Conservation (phyloP, 1,139 yeast genomes). For the Komagataea norvegica region DNA sequence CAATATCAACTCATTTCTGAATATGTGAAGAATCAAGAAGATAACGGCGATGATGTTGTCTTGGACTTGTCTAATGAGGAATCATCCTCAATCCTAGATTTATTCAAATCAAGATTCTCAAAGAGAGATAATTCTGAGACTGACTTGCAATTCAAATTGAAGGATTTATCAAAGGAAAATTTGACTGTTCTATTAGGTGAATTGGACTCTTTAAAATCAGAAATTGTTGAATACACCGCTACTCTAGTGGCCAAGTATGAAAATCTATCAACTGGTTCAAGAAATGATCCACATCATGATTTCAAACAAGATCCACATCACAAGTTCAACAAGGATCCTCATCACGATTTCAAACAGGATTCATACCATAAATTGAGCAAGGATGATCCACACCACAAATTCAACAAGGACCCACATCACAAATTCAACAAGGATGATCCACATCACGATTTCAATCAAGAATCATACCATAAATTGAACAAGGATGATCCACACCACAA, state of each 20-base stretch:
- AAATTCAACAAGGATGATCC: neutral
- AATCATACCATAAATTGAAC: neutral
- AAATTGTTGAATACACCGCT: slow-evolving; percentile 10
- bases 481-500: slow-evolving; percentile 3
- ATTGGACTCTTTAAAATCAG: slow-evolving; percentile 5
- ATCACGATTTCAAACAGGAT: neutral
- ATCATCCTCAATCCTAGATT: slow-evolving; percentile 8
- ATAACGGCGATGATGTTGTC: slow-evolving; percentile 5
- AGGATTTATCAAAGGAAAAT: slow-evolving; percentile 16
- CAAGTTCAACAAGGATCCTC: neutral
- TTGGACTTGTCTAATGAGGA: slow-evolving; percentile 11
- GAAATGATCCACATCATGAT: neutral
- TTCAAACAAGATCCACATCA: slow-evolving; percentile 1
- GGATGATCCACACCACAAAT: slow-evolving; percentile 1
- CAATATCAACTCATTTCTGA: slow-evolving; percentile 3
- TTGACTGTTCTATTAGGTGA: slow-evolving; percentile 10
- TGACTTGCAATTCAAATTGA: slow-evolving; percentile 7
- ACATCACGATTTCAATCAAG: neutral
- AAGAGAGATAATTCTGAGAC: slow-evolving; percentile 13
- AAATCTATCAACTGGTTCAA: neutral
- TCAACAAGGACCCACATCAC: slow-evolving; percentile 2
- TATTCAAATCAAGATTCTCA: slow-evolving; percentile 10
- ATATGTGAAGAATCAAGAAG: neutral
- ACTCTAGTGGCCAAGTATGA: slow-evolving; percentile 4
- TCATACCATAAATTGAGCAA: neutral